Percentiles rank a stretch among this genome's conserved stretches.
Evolutionary conservation across 371 early-diverging fungal species (phyloP).

Genomic region (Actinomucor elegans): DNA sequence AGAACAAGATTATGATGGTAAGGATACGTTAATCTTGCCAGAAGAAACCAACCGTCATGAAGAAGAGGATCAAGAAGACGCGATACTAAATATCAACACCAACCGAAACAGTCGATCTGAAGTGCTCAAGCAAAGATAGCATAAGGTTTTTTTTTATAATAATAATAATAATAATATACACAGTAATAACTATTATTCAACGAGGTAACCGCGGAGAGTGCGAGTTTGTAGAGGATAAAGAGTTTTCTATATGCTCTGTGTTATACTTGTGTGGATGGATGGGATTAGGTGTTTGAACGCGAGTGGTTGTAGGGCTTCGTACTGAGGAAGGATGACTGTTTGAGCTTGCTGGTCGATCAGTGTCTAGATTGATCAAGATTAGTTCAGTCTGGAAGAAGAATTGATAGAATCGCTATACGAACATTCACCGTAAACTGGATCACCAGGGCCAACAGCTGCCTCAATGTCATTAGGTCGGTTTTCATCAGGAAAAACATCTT

Average conservation of each 20-base stretch:
- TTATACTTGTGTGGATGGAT: not conserved
- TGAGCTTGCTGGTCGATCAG: not conserved
- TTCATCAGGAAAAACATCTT: conserved; percentile 19
- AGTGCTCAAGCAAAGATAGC: not conserved
- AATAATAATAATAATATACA: not conserved
- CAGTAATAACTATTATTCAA: not conserved
- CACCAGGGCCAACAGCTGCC: conserved; percentile 2
- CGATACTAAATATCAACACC: not conserved
- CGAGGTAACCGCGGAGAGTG: not conserved
- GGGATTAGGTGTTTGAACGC: too few species aligned
- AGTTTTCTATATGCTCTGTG: conserved; percentile 1
- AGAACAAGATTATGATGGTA: not conserved
- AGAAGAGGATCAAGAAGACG: not conserved
- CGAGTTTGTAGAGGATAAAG: not conserved
- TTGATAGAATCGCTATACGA: not conserved
- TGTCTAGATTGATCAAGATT: not conserved
- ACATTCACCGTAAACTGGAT: conserved; percentile 9
- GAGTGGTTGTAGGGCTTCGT: not conserved
- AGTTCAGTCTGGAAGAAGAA: not conserved
- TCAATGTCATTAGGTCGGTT: conserved; percentile 13
- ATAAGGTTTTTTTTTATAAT: not conserved
- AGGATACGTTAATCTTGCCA: not conserved
- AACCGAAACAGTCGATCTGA: not conserved
- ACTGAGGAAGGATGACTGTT: not conserved
- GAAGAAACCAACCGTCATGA: not conserved